These are phyloP conservation scores for Circinella minor DNA, from an alignment of 371 early-diverging fungal species.

Conservation along the genomic window DNA sequence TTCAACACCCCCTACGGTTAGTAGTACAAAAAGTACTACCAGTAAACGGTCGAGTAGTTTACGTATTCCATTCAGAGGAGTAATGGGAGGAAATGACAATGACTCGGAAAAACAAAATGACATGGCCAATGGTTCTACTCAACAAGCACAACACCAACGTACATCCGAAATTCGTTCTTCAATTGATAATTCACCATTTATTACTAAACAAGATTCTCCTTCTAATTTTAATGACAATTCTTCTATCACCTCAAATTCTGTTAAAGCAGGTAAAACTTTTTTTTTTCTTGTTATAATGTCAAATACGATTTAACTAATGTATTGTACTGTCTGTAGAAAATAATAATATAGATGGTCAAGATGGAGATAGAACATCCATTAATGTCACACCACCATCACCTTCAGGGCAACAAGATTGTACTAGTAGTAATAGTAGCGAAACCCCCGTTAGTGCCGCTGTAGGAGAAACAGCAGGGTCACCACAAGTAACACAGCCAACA, in stretches of 20 bases:
- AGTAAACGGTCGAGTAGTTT: conserved; percentile 12
- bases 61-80: not conserved
- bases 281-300: not conserved
- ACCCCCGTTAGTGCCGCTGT: not conserved
- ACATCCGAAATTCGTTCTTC: not conserved
- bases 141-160: not conserved
- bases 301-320: no score
- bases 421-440: not conserved
- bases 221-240: not conserved
- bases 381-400: not conserved
- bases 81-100: not conserved
- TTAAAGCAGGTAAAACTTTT: not conserved
- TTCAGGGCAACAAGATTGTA: conserved; percentile 6
- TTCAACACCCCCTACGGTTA: not conserved
- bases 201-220: not conserved
- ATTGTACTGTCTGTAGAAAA: no score
- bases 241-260: not conserved
- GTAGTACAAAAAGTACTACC: not conserved
- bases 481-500: conserved; percentile 4
- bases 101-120: not conserved
- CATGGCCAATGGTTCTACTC: not conserved
- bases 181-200: not conserved
- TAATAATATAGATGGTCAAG: not conserved
- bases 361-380: conserved; percentile 1
- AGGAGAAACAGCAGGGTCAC: conserved; percentile 4